These are phyloP conservation scores for Penicillium griseofulvum DNA, from an alignment of 2,329 filamentous ascomycete genomes.

Conservation along the genomic window DNA sequence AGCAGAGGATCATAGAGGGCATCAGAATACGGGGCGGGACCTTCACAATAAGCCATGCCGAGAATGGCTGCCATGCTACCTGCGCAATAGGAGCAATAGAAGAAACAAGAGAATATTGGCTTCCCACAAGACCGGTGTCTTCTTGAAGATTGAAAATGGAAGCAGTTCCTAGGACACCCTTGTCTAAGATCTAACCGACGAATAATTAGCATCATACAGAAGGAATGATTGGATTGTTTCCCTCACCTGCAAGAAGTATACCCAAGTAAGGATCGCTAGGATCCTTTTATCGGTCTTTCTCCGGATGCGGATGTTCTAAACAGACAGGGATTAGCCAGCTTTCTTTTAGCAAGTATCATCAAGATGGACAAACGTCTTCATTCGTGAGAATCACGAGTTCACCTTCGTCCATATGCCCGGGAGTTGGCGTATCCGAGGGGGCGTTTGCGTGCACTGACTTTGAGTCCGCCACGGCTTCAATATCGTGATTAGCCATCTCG, in stretches of 20 bases:
- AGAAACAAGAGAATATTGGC: not conserved
- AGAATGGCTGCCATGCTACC: not conserved
- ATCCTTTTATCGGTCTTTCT: not conserved
- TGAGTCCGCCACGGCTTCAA: not conserved
- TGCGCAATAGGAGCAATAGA: not conserved
- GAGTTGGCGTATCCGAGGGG: not conserved
- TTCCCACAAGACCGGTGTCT: not conserved
- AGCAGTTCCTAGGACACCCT: not conserved
- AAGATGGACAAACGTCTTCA: not conserved
- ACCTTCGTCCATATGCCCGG: not conserved
- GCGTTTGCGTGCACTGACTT: not conserved
- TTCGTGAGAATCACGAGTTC: not conserved
- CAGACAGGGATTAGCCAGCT: not conserved
- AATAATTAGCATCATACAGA: not conserved
- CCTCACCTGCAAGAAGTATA: not conserved
- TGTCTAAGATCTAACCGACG: not conserved
- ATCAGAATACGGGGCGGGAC: not conserved
- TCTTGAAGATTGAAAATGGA: not conserved
- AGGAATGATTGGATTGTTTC: not conserved
- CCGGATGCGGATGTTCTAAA: not conserved
- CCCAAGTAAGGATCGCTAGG: not conserved
- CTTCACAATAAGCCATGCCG: conserved; percentile 1
- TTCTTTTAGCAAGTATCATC: not conserved
- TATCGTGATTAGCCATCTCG: not conserved
- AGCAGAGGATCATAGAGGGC: not conserved